Evolutionary conservation across 257 asterid genomes (phyloP).

Genomic region (Paulownia fortunei): DNA sequence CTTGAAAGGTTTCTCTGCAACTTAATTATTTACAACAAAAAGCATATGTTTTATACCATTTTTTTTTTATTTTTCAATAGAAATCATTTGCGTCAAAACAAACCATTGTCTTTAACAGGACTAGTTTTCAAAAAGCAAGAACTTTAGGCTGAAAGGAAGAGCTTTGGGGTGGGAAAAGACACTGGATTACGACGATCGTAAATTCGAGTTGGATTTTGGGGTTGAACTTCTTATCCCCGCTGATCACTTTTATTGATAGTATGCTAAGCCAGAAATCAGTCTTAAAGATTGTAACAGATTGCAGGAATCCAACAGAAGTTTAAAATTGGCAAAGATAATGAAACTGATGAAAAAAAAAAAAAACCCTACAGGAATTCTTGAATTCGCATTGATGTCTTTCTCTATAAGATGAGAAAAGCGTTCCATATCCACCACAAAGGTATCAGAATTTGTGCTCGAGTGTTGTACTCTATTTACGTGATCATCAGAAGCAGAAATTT

Average conservation of each 20-base stretch:
- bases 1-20: constrained; percentile 69
- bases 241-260: too few relatives aligned
- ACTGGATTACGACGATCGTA: not conserved
- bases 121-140: not conserved
- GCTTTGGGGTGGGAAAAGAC: not conserved
- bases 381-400: constrained; percentile 46
- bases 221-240: not conserved
- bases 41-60: not conserved
- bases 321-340: not conserved
- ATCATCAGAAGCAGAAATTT: constrained; percentile 37
- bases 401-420: constrained; percentile 48
- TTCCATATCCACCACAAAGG: constrained; percentile 66
- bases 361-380: constrained; percentile 55
- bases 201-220: not conserved
- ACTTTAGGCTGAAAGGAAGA: not conserved
- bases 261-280: not conserved
- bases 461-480: constrained; percentile 27
- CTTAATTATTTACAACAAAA: constrained; percentile 29
- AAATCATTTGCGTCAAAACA: not conserved
- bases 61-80: not conserved
- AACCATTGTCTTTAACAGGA: too few relatives aligned
- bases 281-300: not conserved
- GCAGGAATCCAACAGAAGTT: not conserved
- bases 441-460: constrained; percentile 34
- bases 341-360: not conserved